Base-by-base conservation (phyloP, 2,329 filamentous ascomycete genomes). In the Stagonosporopsis rhizophila region DNA sequence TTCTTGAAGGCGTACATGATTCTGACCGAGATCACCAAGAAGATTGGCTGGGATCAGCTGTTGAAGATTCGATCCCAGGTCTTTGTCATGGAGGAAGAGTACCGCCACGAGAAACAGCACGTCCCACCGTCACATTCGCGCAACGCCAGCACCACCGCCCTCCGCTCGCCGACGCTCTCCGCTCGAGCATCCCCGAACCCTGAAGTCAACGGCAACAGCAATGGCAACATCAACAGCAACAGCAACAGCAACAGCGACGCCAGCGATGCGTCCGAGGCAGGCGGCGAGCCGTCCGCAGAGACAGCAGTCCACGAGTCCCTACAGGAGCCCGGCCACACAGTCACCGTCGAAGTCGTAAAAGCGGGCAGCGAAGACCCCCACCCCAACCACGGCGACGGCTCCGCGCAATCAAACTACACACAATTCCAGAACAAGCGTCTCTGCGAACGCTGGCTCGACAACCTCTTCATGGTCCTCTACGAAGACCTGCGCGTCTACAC, bases 71-170 rank as follows among this genome's bases (percentile, higher is more conserved):
- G 95, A 65, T 98, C 94, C 79, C 93, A 94, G 61, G 95, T 99
- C 1, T 99, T 99, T 68, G 95, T 99, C 44, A 99, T 99, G 95
- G 95, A 99, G 75, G 95, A 99, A 71, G 95, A 99, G 76, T 99
- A 99, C 74, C 87, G 95, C 44, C 90, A 89, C 53, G 95, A 98
- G 78, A 91, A 90, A 76, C 56, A 75, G 77, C 62, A 38, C 53
- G 50, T 50, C 25, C 56, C 55, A 5, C 40, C 35, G 1, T 45
- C 65, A 17, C 62, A 72, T 61, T 88, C 87, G 68, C 86, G 89
- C 40, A 92, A 89, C 73, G 85, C 92, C 44, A 95, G 92, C 79
- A 91, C 89, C 40, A 89, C 92, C 64, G 90, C 87, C 45, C 81
- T 96, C 41, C 87, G 89, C 40, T 88, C 88, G 23, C 89, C 90